These are phyloP conservation scores for Gonapodya prolifera DNA, from an alignment of 192 early-diverging fungal genomes.

Conservation along the genomic window DNA sequence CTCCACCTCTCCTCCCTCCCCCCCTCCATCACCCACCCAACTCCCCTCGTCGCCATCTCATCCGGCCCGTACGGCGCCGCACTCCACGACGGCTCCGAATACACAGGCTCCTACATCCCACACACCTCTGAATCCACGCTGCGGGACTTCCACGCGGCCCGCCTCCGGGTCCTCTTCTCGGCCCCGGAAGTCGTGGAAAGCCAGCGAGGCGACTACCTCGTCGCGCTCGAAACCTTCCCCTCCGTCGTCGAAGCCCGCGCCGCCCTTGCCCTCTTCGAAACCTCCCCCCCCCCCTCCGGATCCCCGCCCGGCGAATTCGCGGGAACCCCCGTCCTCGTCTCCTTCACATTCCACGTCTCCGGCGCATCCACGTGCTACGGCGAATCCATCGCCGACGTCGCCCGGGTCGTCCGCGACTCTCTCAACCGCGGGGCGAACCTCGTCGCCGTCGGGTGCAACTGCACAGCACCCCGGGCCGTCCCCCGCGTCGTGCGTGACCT, in stretches of 20 bases:
- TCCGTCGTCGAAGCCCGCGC: background rate
- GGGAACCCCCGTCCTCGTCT: background rate
- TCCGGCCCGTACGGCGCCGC: background rate
- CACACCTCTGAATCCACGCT: background rate
- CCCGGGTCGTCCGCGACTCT: background rate
- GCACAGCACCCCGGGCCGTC: background rate
- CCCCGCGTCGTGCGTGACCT: background rate
- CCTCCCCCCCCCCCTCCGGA: background rate
- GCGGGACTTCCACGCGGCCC: background rate
- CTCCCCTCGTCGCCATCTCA: conserved; percentile 1
- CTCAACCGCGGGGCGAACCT: background rate
- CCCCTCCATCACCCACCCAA: background rate
- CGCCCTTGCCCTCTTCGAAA: background rate
- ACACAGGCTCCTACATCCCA: background rate
- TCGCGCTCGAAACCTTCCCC: conserved; percentile 1
- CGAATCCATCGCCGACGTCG: background rate
- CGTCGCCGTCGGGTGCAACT: background rate
- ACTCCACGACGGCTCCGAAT: conserved; percentile 3
- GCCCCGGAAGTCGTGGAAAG: background rate
- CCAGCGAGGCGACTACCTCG: background rate
- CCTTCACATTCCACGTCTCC: background rate
- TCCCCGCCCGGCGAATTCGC: background rate
- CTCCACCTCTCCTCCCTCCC: background rate
- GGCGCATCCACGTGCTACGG: background rate
- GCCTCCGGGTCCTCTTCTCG: background rate